Evolutionary conservation across 2,329 filamentous ascomycete genomes (phyloP), one percentile per base, ranked within the genome.

Genomic region (Aspergillus calidoustus): DNA sequence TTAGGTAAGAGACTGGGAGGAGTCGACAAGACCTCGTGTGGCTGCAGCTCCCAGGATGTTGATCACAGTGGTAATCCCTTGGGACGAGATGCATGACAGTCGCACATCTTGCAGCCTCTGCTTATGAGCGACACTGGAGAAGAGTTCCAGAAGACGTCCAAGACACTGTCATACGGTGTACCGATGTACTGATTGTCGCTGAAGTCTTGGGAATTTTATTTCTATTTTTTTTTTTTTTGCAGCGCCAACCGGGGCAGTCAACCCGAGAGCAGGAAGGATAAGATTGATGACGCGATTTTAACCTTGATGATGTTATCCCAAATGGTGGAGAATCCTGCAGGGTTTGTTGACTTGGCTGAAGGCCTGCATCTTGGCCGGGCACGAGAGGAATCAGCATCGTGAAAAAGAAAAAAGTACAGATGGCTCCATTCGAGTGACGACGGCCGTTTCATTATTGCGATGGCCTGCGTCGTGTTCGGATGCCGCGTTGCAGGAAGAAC

Each of bases 271-370:
- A 59, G 31, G 38, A 28, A 61, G 51, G 63, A 69, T 67, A 68
- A 72, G 71, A 70, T 70, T 63, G 62, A 74, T 75, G 73, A 71
- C 68, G 73, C 70, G 71, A 75, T 75, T 71, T 71, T 65, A 68
- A 71, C 69, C 68, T 65, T 52, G 65, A 73, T 74, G 68, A 69
- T 71, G 71, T 68, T 63, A 67, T 58, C 46, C 51, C 28, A n/a
- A 19, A 53, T 19, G 59, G 64, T 60, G 63, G 65, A 61, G 56
- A 61, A 64, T 54, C 23, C 44, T 28, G 48, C 52, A 60, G 54
- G 54, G 50, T 54, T 57, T 30, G 23, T 13, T 23, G 28, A 30
- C 22, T 25, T 38, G 9, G 34, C 34, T 41, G 34, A 41, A 41
- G 34, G 13, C 53, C 41, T 46, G 38, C 38, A 28, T 25, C 7